phyloP scores from a whole-genome alignment of 2,329 filamentous ascomycete species.

The Arthroderma uncinatum region DNA sequence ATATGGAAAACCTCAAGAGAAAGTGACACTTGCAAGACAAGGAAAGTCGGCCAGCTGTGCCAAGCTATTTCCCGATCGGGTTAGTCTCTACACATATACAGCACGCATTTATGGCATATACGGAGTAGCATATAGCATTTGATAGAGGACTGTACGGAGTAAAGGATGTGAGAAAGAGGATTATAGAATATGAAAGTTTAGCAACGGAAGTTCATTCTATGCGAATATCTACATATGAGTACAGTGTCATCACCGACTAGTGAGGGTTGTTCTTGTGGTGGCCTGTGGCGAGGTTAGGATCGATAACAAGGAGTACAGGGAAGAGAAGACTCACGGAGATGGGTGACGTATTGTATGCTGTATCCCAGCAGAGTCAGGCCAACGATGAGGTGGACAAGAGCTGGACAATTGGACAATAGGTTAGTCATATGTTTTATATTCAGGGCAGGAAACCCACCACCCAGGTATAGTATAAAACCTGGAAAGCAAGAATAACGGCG shows the following conservation, averaged over 20 bases:
- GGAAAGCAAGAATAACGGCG: not conserved
- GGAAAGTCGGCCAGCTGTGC: conserved; percentile 3
- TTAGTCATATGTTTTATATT: not conserved
- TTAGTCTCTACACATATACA: not conserved
- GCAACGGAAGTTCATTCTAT: conserved; percentile 19
- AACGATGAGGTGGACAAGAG: conserved; percentile 75
- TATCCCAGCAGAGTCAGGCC: conserved; percentile 74
- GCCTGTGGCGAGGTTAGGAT: conserved; percentile 45
- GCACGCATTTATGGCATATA: not conserved
- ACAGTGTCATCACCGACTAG: conserved; percentile 41
- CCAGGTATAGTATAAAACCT: no score
- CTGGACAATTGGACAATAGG: no score
- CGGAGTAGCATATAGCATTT: no score
- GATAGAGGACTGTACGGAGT: no score
- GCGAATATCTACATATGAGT: conserved; percentile 32
- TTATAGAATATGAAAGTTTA: conserved; percentile 16
- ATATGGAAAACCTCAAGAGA: conserved; percentile 1
- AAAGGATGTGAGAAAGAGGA: not conserved
- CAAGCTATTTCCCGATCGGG: not conserved
- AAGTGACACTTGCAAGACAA: not conserved
- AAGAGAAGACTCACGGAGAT: conserved; percentile 64
- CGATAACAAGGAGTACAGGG: conserved; percentile 9
- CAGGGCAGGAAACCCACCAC: no score
- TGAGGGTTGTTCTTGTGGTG: conserved; percentile 99
- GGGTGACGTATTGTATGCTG: conserved; percentile 99